These are phyloP conservation scores for Colletotrichum limetticola DNA, from an alignment of 2,329 filamentous ascomycete species.

Conservation along the genomic window DNA sequence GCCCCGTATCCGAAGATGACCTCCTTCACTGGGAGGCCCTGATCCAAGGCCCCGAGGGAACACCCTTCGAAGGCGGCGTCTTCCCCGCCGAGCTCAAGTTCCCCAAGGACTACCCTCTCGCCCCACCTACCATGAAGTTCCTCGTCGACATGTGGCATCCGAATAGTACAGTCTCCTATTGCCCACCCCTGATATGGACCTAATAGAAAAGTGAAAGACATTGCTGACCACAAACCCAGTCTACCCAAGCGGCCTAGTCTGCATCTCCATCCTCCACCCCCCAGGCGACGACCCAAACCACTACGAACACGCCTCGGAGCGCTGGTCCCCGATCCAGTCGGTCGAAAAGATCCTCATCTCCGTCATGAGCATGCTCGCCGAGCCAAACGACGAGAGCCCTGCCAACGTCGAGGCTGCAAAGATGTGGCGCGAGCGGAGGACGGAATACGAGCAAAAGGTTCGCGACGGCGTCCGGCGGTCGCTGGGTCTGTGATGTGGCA, in stretches of 20 bases:
- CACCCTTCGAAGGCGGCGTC: conserved; percentile 94
- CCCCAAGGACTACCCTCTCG: conserved; percentile 95
- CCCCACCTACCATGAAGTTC: conserved; percentile 96
- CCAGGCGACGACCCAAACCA: conserved; percentile 98
- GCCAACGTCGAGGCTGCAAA: conserved; percentile 96
- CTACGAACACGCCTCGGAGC: conserved; percentile 95
- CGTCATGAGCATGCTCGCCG: conserved; percentile 98
- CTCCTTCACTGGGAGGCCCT: conserved; percentile 96
- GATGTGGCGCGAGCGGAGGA: conserved; percentile 89
- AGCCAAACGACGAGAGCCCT: conserved; percentile 96
- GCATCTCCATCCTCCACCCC: conserved; percentile 97
- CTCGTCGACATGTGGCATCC: conserved; percentile 95
- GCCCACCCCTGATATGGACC: too few relatives aligned
- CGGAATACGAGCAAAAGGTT: conserved; percentile 88
- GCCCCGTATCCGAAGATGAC: conserved; percentile 93
- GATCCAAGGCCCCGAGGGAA: conserved; percentile 94
- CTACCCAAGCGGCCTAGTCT: conserved; percentile 91
- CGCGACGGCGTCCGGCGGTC: conserved; percentile 83
- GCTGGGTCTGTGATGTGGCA: conserved; percentile 70
- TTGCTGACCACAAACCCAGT: conserved; percentile 61
- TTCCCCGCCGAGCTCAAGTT: conserved; percentile 97
- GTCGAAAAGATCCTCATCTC: conserved; percentile 97
- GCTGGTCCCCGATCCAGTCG: conserved; percentile 96
- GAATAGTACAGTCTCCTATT: conserved; percentile 71
- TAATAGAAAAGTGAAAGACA: too few relatives aligned